Conservation (phyloP, 169 alveolate genomes). For the Eimeria maxima region DNA sequence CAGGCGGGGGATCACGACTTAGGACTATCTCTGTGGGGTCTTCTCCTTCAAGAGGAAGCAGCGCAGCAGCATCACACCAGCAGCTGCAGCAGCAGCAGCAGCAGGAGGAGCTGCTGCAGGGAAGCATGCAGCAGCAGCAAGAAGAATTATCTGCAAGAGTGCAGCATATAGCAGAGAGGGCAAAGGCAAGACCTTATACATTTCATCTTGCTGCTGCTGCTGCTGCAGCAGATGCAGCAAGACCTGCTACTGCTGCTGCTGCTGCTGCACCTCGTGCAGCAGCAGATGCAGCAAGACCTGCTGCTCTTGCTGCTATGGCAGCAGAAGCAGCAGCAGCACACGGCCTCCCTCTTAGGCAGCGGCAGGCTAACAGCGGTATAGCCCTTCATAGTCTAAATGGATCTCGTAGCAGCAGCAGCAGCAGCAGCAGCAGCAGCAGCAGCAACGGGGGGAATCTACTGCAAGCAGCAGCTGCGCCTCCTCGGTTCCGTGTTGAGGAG, state of each 20-base stretch:
- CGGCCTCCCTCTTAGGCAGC: no score
- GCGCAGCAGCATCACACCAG: neutral
- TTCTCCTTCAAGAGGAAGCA: neutral
- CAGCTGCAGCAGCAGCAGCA: constrained; percentile 31
- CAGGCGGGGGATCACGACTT: neutral
- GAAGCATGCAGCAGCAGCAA: constrained; percentile 41
- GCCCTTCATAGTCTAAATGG: no score
- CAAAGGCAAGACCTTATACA: constrained; percentile 23
- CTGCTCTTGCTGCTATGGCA: no score
- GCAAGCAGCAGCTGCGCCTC: neutral
- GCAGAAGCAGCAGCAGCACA: no score
- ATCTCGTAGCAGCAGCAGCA: no score
- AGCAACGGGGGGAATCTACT: neutral
- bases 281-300: no score
- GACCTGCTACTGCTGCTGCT: no score
- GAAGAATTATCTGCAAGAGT: neutral
- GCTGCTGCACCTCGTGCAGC: no score
- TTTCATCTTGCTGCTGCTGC: neutral
- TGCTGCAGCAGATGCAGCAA: neutral
- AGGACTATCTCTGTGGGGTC: neutral
- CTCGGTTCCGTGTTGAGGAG: neutral
- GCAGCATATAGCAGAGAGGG: neutral
- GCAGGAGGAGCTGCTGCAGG: neutral
- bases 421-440: no score
- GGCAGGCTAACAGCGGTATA: no score